phyloP scores from a whole-genome alignment of 352 stramenopile species.

The Globisporangium echinulatum region DNA sequence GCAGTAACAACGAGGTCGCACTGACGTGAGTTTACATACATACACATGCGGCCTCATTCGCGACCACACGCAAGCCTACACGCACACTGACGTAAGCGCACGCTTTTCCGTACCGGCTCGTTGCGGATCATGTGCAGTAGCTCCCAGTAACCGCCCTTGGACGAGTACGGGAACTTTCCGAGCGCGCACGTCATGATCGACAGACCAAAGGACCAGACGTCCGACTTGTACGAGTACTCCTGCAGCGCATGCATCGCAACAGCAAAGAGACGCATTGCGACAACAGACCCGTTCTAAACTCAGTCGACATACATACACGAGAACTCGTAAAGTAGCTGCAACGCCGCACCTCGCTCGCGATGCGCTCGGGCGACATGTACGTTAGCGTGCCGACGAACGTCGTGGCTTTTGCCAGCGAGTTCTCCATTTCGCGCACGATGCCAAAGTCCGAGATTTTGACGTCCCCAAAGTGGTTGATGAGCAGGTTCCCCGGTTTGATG shows the following conservation, averaged over 20 bases:
- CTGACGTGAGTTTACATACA: neutral
- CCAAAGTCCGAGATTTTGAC: slow-evolving; percentile 89
- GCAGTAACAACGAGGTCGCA: too few species aligned
- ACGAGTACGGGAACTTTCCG: slow-evolving; percentile 84
- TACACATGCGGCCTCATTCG: neutral
- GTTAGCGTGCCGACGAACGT: slow-evolving; percentile 90
- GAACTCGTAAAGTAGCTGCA: neutral
- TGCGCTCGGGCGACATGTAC: slow-evolving; percentile 93
- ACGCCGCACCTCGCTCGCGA: slow-evolving; percentile 59
- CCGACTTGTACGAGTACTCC: slow-evolving; percentile 85
- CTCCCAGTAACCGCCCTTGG: slow-evolving; percentile 86
- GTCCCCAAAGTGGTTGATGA: slow-evolving; percentile 90
- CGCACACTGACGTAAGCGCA: too few species aligned
- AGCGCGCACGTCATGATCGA: slow-evolving; percentile 89
- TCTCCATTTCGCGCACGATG: slow-evolving; percentile 82
- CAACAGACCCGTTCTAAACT: neutral
- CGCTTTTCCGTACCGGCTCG: slow-evolving; percentile 32
- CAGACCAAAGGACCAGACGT: slow-evolving; percentile 82
- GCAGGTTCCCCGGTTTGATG: slow-evolving; percentile 92
- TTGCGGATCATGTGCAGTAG: slow-evolving; percentile 87
- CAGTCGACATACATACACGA: neutral
- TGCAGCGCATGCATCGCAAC: slow-evolving; percentile 4
- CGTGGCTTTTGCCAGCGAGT: slow-evolving; percentile 80
- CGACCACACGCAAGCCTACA: too few species aligned
- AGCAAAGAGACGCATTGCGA: slow-evolving; percentile 5